phyloP scores from a whole-genome alignment of 805 yeast genomes.

The Metschnikowia kunwiensis region DNA sequence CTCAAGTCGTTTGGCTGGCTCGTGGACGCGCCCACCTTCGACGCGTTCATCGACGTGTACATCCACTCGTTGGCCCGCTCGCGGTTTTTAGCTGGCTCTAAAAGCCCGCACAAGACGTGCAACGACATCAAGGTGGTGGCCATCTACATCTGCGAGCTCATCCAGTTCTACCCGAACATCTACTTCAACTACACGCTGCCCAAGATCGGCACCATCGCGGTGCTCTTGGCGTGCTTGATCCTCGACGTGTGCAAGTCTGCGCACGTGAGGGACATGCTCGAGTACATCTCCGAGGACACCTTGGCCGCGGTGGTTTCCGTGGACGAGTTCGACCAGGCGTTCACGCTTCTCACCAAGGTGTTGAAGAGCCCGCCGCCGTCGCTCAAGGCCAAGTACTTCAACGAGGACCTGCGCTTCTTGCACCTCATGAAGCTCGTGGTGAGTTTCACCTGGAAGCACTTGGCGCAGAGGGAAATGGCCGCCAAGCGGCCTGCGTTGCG shows the following conservation, averaged over 20 bases:
- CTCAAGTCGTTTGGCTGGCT: conserved; percentile 64
- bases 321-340: conserved; percentile 15
- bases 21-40: conserved; percentile 59
- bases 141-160: conserved; percentile 61
- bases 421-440: conserved; percentile 37
- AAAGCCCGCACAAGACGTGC: conserved; percentile 25
- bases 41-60: conserved; percentile 58
- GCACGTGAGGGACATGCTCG: conserved; percentile 12
- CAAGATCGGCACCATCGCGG: conserved; percentile 40
- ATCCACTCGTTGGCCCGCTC: conserved; percentile 34
- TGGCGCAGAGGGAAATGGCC: conserved; percentile 15
- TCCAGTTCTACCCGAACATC: conserved; percentile 58
- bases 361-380: conserved; percentile 47
- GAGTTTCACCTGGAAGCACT: conserved; percentile 29
- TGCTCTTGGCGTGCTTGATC: conserved; percentile 41
- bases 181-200: conserved; percentile 57
- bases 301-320: conserved; percentile 8
- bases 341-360: conserved; percentile 31
- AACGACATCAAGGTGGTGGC: conserved; percentile 55
- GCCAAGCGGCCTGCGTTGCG: conserved; percentile 5
- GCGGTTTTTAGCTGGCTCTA: conserved; percentile 27
- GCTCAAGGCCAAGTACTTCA: conserved; percentile 44
- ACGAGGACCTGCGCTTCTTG: conserved; percentile 33
- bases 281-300: conserved; percentile 18
- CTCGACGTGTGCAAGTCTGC: conserved; percentile 30